Evolutionary conservation across 202 grass and related monocot genomes (phyloP), one percentile per base, ranked within the genome.

Genomic region (Hordeum pubiflorum): DNA sequence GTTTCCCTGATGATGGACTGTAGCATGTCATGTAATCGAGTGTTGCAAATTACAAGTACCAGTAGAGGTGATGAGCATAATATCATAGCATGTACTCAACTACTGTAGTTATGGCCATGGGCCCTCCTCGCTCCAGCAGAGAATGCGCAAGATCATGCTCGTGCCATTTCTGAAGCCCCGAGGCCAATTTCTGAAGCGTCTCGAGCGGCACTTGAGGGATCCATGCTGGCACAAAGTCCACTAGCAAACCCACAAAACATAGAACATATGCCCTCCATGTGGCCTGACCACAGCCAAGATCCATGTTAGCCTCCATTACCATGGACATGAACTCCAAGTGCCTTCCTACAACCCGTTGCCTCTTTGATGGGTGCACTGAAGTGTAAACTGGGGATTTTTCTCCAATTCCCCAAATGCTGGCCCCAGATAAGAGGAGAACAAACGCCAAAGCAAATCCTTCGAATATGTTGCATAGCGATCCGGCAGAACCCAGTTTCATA

Each of bases 201-300:
- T 84, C 77, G 7, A 89, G 87, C 80, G 85, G 89, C 56, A 93
- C 81, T 75, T 86, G 82, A 15, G 57, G 64, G 39, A 97, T 64
- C 94, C 94, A 97, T 14, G 77, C 26, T 10, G 94, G 91, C 44
- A 79, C 79, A 76, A 91, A 91, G 39, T 85, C 83, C 1, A 97
- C 84, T 36, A 97, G 77, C 84, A 93, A 84, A 9, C 89, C 77
- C 6, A 97, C 58, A 2, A 91, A 93, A 79, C 91, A 91, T 13
- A 84, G 73, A 52, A 93, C 80, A 77, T 89, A 97, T 14, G 82
- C 83, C 68, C 86, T 91, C 91, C 89, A 97, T 69, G 89, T 87
- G 26, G 80, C 82, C 29, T 88, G 85, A 24, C 92, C 86, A 36
- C 91, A 97, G 1, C 84, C 86, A 39, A 93, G 89, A 34, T 89